phyloP scores from a whole-genome alignment of 2,329 filamentous ascomycete genomes.

The Dothiorella sarmentorum region DNA sequence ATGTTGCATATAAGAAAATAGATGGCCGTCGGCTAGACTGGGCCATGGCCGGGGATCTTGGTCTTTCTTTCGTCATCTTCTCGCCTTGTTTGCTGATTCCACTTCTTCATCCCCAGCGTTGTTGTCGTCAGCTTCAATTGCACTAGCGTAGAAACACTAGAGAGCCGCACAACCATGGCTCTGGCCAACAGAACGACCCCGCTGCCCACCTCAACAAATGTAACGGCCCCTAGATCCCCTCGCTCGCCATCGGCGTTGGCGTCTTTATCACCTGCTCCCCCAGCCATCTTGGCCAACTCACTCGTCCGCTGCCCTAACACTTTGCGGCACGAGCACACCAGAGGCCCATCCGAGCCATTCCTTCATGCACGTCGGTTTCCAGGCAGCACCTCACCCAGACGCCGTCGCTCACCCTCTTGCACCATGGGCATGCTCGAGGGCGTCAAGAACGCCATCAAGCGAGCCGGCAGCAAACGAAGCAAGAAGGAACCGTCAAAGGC shows the following conservation, averaged over 20 bases:
- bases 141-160: too few relatives aligned
- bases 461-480: neutral
- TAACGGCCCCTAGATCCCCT: too few relatives aligned
- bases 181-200: neutral
- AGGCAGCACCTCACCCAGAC: neutral
- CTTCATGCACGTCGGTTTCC: neutral
- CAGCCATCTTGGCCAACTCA: neutral
- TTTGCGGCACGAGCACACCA: neutral
- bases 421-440: neutral
- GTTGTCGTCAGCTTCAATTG: neutral
- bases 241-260: neutral
- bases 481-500: neutral
- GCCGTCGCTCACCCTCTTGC: neutral
- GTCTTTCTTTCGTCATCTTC: neutral
- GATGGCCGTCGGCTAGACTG: neutral
- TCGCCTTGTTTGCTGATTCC: neutral
- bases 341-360: neutral
- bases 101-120: neutral
- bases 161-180: constrained; percentile 13
- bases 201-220: too few relatives aligned
- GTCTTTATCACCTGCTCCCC: neutral
- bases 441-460: neutral
- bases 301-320: too few relatives aligned
- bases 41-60: neutral
- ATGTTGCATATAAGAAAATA: constrained; percentile 15